phyloP scores from a whole-genome alignment of 2,329 filamentous ascomycete genomes.

The Aspergillus phoenicis region DNA sequence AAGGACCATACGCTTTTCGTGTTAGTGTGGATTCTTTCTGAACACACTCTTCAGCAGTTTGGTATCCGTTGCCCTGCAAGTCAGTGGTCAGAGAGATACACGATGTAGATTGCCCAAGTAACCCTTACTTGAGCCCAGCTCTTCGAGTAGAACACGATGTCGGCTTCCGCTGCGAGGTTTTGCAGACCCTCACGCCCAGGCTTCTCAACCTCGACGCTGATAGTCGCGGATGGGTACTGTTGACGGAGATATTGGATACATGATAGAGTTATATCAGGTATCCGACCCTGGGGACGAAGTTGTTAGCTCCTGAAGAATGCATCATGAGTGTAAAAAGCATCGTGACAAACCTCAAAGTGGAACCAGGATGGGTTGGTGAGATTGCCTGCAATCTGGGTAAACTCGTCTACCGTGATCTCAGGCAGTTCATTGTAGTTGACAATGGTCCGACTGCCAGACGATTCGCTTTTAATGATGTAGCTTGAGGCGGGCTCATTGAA shows the following conservation, averaged over 20 bases:
- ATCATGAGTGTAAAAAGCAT: not conserved
- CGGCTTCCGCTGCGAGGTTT: conserved; percentile 62
- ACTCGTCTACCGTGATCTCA: conserved; percentile 68
- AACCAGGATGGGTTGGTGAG: conserved; percentile 58
- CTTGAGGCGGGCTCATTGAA: conserved; percentile 64
- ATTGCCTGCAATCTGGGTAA: conserved; percentile 48
- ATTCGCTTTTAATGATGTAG: conserved; percentile 67
- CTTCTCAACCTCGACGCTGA: conserved; percentile 76
- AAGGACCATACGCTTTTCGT: conserved; percentile 49
- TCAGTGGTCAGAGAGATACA: not conserved
- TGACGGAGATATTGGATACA: conserved; percentile 62
- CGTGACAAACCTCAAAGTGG: conserved; percentile 66
- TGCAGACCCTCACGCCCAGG: conserved; percentile 63
- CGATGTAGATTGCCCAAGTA: not conserved
- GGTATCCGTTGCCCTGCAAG: conserved; percentile 41
- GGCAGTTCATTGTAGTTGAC: conserved; percentile 69
- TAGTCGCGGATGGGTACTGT: conserved; percentile 46
- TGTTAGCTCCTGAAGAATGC: not conserved
- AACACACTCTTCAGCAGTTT: conserved; percentile 56
- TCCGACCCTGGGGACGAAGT: conserved; percentile 57
- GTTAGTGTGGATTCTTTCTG: conserved; percentile 44
- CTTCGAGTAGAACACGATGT: conserved; percentile 74
- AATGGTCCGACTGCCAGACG: conserved; percentile 66
- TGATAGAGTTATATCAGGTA: conserved; percentile 60
- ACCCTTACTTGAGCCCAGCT: conserved; percentile 66